Evolutionary conservation across 345 rosid genomes (phyloP).

Genomic region (Eucalyptus grandis): DNA sequence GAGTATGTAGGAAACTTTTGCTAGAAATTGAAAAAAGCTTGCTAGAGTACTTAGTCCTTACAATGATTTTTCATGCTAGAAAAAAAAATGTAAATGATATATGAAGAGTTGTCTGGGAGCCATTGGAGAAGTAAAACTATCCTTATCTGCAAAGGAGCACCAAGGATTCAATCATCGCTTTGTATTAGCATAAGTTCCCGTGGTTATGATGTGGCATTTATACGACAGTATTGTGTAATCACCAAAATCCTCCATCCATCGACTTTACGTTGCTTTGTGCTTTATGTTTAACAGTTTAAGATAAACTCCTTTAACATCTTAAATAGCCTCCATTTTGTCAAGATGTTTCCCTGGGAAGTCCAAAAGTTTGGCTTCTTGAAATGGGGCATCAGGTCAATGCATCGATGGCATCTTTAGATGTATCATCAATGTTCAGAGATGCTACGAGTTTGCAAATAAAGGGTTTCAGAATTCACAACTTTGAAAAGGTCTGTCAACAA

Average conservation of each 20-base stretch:
- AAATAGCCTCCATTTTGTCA: neutral
- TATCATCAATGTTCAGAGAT: neutral
- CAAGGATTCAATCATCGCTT: neutral
- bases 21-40: neutral
- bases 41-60: neutral
- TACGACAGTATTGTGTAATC: neutral
- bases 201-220: neutral
- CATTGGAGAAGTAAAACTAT: neutral
- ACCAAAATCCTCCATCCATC: neutral
- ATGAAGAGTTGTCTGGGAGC: neutral
- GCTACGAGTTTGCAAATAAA: neutral
- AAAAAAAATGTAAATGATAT: neutral
- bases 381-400: neutral
- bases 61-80: neutral
- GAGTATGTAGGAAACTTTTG: neutral
- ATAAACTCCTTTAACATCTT: neutral
- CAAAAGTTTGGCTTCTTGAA: neutral
- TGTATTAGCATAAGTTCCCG: neutral
- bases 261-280: neutral
- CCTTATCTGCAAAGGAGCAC: neutral
- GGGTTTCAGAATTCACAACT: neutral
- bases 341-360: neutral
- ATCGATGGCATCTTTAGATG: neutral
- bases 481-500: neutral
- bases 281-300: neutral